Conservation (phyloP, 805 yeast species). For the Danielia reshetovae region DNA sequence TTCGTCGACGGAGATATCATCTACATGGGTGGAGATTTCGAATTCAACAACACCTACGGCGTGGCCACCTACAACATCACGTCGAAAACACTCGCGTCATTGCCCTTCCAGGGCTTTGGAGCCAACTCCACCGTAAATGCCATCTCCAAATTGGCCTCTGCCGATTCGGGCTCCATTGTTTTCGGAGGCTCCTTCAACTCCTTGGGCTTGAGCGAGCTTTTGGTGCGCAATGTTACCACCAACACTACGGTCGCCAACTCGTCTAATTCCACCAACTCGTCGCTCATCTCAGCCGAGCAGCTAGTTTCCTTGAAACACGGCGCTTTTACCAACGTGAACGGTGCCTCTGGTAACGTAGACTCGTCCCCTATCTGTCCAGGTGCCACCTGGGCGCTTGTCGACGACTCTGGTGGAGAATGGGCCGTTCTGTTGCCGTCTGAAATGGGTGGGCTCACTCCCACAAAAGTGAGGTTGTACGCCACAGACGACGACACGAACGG, state of each 20-base stretch:
- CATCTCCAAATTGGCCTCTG: conserved; percentile 46
- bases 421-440: conserved; percentile 53
- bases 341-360: conserved; percentile 25
- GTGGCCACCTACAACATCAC: conserved; percentile 60
- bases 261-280: conserved; percentile 36
- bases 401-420: conserved; percentile 60
- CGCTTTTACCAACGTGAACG: conserved; percentile 44
- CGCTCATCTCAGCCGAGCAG: conserved; percentile 53
- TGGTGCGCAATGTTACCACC: conserved; percentile 32
- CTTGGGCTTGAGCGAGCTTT: conserved; percentile 49
- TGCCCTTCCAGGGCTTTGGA: conserved; percentile 79
- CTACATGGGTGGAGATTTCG: conserved; percentile 79
- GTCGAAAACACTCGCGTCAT: conserved; percentile 34
- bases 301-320: conserved; percentile 57
- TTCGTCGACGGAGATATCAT: conserved; percentile 44
- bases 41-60: conserved; percentile 49
- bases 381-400: conserved; percentile 51
- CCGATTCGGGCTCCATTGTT: conserved; percentile 46
- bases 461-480: conserved; percentile 70
- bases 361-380: conserved; percentile 57
- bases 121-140: conserved; percentile 55
- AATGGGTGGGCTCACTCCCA: conserved; percentile 47
- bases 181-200: conserved; percentile 78
- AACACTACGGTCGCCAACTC: conserved; percentile 23
- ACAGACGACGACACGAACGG: conserved; percentile 47